Percentiles rank a stretch among this genome's conserved stretches.
Conservation (phyloP, 257 asterid genomes). For the Ilex asprella region DNA sequence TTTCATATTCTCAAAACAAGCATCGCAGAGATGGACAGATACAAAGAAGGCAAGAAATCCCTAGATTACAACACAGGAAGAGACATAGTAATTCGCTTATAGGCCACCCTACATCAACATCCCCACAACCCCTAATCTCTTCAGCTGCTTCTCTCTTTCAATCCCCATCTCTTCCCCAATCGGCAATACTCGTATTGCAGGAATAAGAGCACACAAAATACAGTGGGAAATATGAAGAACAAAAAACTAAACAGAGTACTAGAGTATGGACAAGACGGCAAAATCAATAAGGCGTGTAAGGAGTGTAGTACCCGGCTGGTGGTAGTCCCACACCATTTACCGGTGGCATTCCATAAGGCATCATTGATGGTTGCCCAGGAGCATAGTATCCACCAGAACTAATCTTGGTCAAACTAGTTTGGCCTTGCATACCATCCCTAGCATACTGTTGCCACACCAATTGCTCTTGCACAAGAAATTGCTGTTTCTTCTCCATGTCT, state of each 20-base stretch:
- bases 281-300: constrained; percentile 29
- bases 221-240: constrained; percentile 17
- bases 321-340: constrained; percentile 48
- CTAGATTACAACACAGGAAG: constrained; percentile 19
- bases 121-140: constrained; percentile 23
- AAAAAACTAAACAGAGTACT: constrained; percentile 11
- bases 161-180: constrained; percentile 16
- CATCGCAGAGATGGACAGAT: too few relatives aligned
- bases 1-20: too few relatives aligned
- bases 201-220: constrained; percentile 23
- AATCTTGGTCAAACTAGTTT: constrained; percentile 62
- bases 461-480: constrained; percentile 66
- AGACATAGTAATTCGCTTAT: constrained; percentile 20
- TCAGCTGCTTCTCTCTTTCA: constrained; percentile 16
- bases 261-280: constrained; percentile 19
- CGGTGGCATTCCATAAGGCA: constrained; percentile 74
- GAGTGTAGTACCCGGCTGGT: constrained; percentile 49
- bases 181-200: constrained; percentile 30
- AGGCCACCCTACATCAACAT: constrained; percentile 25
- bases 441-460: constrained; percentile 75
- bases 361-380: constrained; percentile 40
- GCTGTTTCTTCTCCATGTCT: constrained; percentile 82
- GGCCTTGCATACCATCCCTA: constrained; percentile 74
- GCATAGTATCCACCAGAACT: constrained; percentile 51
- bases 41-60: too few relatives aligned